Base-by-base conservation (phyloP, 768 basidiomycete species). In the Daedalea quercina region DNA sequence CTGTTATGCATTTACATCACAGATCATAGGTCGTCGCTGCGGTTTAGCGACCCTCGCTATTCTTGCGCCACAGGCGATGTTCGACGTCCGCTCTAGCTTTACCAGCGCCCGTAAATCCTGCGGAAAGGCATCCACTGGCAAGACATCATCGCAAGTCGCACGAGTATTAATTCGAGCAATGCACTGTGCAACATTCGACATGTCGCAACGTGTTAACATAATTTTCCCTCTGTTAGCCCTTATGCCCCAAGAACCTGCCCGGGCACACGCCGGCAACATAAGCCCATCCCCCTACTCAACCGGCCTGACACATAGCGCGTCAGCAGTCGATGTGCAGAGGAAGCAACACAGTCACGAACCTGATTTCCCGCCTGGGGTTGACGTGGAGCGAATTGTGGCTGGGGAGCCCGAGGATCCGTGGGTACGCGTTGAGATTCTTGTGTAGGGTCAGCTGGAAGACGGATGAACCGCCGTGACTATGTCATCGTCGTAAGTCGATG, bases 361-460 rank as follows among this genome's bases (percentile, higher is more conserved):
- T 62, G 31, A 80, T 77, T 57, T 77, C 72, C 57, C 73, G 77
- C 47, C 72, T 70, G n/a, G 77, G 70, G 52, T 74, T 78, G 57
- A 86, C 80, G 57, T 87, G 87, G 60, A 90, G 85, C 8, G 85
- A 87, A n/a, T 76, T 75, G 62, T 97, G 95, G 61, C 79, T 88
- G 17, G 79, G 72, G 24, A 95, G 81, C 26, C 91, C 93, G 42
- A 87, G 82, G 61, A 96, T 79, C 54, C 96, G 88, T 65, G 92
- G 93, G 75, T 85, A 98, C 0, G 85, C 90, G 65, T 98, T 98
- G 58, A 98, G 73, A 76, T 98, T 99, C 76, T 99, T 99, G 78
- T 98, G 95, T 56, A 94, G 71, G 3, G 94, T 97, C 65, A 99
- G 82, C 73, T 98, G 94, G 88, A 95, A 99, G 40, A 97, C 87